Percentiles rank a stretch among this genome's conserved stretches.
These are phyloP conservation scores for Candida cerambycidarum DNA, from an alignment of 805 yeast genomes.

Conservation along the genomic window DNA sequence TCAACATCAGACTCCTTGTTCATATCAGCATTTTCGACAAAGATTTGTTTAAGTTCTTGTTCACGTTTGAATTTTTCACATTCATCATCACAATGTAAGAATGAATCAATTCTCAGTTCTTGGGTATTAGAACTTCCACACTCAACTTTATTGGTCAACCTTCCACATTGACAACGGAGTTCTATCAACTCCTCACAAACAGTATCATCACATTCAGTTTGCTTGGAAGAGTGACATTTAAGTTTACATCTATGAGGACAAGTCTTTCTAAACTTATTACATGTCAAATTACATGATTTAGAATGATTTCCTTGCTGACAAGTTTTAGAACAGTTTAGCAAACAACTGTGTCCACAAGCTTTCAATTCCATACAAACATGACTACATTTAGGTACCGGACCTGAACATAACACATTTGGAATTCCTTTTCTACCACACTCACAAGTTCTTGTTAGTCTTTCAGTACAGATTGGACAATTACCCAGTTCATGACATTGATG, in stretches of 20 bases:
- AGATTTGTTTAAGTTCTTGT: constrained; percentile 60
- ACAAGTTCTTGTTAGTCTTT: constrained; percentile 53
- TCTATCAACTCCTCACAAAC: constrained; percentile 53
- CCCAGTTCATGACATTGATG: constrained; percentile 70
- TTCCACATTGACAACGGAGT: constrained; percentile 66
- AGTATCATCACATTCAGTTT: constrained; percentile 47
- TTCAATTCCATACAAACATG: constrained; percentile 30
- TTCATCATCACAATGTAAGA: constrained; percentile 64
- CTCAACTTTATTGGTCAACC: constrained; percentile 42
- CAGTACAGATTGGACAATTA: constrained; percentile 75
- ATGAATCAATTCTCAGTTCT: constrained; percentile 34
- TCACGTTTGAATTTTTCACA: constrained; percentile 66
- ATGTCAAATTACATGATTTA: constrained; percentile 52
- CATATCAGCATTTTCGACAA: constrained; percentile 35
- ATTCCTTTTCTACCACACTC: constrained; percentile 59
- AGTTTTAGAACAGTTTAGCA: constrained; percentile 56
- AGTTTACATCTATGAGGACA: constrained; percentile 72
- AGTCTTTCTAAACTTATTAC: constrained; percentile 49
- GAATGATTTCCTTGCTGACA: constrained; percentile 46
- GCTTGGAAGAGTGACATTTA: constrained; percentile 60
- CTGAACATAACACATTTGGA: constrained; percentile 69
- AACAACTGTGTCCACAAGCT: constrained; percentile 46
- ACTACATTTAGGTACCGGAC: constrained; percentile 64
- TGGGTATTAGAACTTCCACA: constrained; percentile 55
- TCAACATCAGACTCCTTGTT: too few species aligned